Base-by-base conservation (phyloP, 805 yeast species). In the Schwanniomyces vanrijiae region DNA sequence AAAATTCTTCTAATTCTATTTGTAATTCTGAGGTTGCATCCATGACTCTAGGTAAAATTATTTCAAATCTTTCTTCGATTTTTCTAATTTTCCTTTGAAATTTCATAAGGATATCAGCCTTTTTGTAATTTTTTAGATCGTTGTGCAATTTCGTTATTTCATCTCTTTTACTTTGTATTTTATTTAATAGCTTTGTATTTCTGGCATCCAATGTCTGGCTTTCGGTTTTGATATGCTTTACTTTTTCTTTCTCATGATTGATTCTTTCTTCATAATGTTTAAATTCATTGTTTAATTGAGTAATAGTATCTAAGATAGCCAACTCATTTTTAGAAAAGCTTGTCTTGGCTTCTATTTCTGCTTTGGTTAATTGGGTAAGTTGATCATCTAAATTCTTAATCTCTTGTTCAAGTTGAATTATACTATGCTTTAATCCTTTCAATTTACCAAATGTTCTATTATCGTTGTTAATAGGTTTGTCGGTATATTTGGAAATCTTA, bases 381-480 rank as follows among this genome's bases (percentile, higher is more conserved):
- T 57, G 51, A 25, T 43, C 42, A 20, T 58, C 55, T 38, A 68
- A 55, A 7, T 52, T 56, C 13, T 51, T 51, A 16, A 71, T 64
- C 33, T 73, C 78, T 22, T 48, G 46, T 48, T 72, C 75, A 40
- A 70, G 55, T 53, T 73, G 77, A 13, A 56, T 54, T 4, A 70
- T 73, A 0, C 71, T 59, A 45, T 71, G 74, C 48, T 71, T 64
- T 39, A 73, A 61, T 5, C 76, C 73, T 49, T 67, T 69, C 29
- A 73, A 53, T 45, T 71, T 72, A 3, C 75, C 71, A 47, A 64
- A 58, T 0, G 59, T 51, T 41, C 73, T 55, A 21, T 56, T 61
- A 37, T 73, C 75, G 46, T 55, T 62, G 13, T 47, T 41, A 11
- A 39, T 47, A 21, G 58, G 56, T 31, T 55, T 59, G 35, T 49